Base-by-base conservation (phyloP, 2,329 filamentous ascomycete species). In the Colletotrichum plurivorum region DNA sequence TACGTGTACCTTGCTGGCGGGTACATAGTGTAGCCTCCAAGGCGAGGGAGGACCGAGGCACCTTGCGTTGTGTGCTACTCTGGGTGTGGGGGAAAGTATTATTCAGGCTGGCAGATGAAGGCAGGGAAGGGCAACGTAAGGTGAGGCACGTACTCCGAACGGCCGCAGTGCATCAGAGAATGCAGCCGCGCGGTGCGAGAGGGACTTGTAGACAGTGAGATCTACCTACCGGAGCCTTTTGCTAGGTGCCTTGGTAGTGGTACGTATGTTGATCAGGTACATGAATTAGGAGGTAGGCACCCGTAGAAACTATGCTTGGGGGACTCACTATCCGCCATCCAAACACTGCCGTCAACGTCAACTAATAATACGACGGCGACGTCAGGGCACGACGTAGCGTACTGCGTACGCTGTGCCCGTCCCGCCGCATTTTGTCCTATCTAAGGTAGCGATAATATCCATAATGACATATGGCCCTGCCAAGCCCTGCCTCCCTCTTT, bases 381-480 rank as follows among this genome's bases (percentile, higher is more conserved):
- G 63, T 54, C 59, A 54, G 59, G 59, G 7, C 10, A 20, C 45
- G 12, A 46, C 45, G 45, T 18, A 18, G 41, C 52, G 27, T 46
- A 25, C 57, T 52, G 51, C 48, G 46, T 60, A 60, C 57, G 57
- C 57, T 31, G 57, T 59, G 22, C 54, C 49, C 51, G 65, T 62
- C 57, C 57, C 51, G 51, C 55, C 39, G 51, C 20, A 43, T 53
- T 62, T 27, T 41, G 55, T 58, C 55, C 49, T 43, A 52, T 66
- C 45, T 52, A 39, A 43, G 22, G 41, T 59, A 58, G 62, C 67
- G 56, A 66, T 57, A 45, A 66, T 57, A 51, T 61, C 67, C 67
- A 66, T 67, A 46, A 61, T 67, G 62, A 69, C 67, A 67, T 69
- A 69, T 67, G 55, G 46, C 67, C 43, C 56, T 69, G 67, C 56